Conservation (phyloP, 225 moss, liverwort and hornwort species). For the Marchantia polymorpha region DNA sequence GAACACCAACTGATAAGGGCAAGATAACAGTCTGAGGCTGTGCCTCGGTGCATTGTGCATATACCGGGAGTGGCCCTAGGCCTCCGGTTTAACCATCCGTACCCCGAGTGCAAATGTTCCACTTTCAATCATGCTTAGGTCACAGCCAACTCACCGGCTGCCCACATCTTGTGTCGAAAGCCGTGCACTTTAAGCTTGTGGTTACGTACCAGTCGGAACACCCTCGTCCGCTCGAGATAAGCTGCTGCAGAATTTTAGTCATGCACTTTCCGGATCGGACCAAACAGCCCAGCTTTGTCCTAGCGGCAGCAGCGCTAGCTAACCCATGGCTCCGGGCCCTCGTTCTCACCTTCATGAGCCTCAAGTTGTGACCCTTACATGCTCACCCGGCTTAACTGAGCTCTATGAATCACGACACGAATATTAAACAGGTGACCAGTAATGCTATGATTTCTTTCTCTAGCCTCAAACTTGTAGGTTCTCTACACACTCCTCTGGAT, state of each 20-base stretch:
- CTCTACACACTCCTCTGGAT: background rate
- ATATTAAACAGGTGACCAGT: background rate
- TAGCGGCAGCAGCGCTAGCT: too few relatives aligned
- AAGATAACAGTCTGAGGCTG: background rate
- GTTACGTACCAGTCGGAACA: background rate
- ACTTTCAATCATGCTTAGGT: background rate
- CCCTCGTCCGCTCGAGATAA: background rate
- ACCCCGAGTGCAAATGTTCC: background rate
- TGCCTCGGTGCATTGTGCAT: background rate
- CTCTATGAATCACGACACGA: background rate
- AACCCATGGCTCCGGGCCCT: background rate
- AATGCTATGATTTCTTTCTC: background rate
- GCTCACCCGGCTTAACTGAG: background rate
- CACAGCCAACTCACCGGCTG: slow-evolving; percentile 1
- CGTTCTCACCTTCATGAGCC: background rate
- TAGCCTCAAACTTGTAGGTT: background rate
- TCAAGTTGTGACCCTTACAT: background rate
- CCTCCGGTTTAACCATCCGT: background rate
- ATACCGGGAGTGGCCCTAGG: background rate
- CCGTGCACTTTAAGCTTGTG: background rate
- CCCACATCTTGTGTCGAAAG: background rate
- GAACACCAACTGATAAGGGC: background rate
- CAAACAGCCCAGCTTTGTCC: background rate
- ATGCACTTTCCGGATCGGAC: background rate
- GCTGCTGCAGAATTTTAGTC: background rate